A percentile compares a stretch with the other conserved stretches of the same genome.
These are phyloP conservation scores for Camelina neglecta DNA, from an alignment of 345 rosid genomes.

Conservation along the genomic window DNA sequence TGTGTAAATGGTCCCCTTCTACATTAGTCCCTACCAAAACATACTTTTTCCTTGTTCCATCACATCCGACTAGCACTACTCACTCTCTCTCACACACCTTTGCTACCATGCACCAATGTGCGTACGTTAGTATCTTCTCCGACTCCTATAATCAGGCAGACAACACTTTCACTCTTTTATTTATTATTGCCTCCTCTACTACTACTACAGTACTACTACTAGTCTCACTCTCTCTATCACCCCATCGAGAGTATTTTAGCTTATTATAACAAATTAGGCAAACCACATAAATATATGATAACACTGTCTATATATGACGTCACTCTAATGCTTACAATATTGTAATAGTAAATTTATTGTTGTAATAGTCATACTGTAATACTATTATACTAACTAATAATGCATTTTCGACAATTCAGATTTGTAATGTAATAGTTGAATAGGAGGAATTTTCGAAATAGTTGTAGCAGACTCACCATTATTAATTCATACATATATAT, in stretches of 20 bases:
- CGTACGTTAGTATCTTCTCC: slow-evolving; percentile 25
- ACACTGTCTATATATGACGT: slow-evolving; percentile 12
- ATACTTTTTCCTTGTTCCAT: slow-evolving; percentile 40
- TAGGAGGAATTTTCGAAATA: slow-evolving; percentile 14
- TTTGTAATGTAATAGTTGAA: slow-evolving; percentile 19
- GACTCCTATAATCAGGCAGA: slow-evolving; percentile 35
- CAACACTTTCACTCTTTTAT: slow-evolving; percentile 45
- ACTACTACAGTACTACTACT: no score
- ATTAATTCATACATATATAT: background rate
- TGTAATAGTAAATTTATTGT: background rate
- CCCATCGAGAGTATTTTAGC: no score
- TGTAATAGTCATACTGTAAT: slow-evolving; percentile 13
- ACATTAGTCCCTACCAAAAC: slow-evolving; percentile 15
- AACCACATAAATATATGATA: no score
- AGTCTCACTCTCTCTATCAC: slow-evolving; percentile 6
- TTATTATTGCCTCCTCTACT: slow-evolving; percentile 15
- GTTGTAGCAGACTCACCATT: slow-evolving; percentile 1
- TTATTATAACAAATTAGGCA: slow-evolving; percentile 20
- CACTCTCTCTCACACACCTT: background rate
- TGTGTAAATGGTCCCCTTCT: slow-evolving; percentile 34
- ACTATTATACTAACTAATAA: slow-evolving; percentile 27
- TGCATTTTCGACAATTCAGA: slow-evolving; percentile 12
- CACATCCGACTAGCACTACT: slow-evolving; percentile 49
- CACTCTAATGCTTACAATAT: background rate
- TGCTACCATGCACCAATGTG: slow-evolving; percentile 23